A percentile compares a stretch with the other conserved stretches of the same genome.
Evolutionary conservation across 2,329 filamentous ascomycete species (phyloP).

Genomic region (Beauveria medogensis): DNA sequence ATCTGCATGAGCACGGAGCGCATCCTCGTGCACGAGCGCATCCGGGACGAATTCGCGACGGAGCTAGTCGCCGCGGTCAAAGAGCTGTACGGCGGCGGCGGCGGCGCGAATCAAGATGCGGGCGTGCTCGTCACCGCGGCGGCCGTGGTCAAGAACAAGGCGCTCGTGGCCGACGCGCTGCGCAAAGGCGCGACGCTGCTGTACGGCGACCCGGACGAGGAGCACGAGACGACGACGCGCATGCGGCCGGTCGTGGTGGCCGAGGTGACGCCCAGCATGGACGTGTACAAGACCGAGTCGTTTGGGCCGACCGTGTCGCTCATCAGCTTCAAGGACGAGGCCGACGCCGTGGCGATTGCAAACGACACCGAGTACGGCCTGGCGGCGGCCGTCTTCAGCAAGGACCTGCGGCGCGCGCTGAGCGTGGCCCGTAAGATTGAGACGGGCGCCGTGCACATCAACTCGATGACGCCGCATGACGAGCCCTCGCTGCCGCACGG

Average conservation of each 20-base stretch:
- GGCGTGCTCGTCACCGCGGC: neutral
- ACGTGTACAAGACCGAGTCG: constrained; percentile 60
- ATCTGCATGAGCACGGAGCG: constrained; percentile 66
- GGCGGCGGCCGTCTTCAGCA: constrained; percentile 59
- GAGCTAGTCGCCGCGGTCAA: neutral
- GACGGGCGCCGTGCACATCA: constrained; percentile 56
- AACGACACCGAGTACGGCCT: constrained; percentile 76
- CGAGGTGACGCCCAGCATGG: constrained; percentile 50
- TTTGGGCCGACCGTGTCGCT: constrained; percentile 65
- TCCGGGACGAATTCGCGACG: constrained; percentile 12
- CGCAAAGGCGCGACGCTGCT: constrained; percentile 50
- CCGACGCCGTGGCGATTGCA: constrained; percentile 63
- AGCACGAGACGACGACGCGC: constrained; percentile 17
- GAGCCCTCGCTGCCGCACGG: constrained; percentile 53
- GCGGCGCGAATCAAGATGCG: neutral
- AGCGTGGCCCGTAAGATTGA: constrained; percentile 51
- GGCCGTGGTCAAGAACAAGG: constrained; percentile 8
- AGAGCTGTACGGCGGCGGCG: neutral
- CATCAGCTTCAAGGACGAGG: constrained; percentile 53
- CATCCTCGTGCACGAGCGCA: constrained; percentile 32
- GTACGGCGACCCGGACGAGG: constrained; percentile 24
- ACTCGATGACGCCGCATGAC: constrained; percentile 54
- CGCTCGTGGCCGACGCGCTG: constrained; percentile 42
- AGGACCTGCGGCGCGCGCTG: constrained; percentile 49
- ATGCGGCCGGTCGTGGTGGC: constrained; percentile 58